Base-by-base conservation (phyloP, 1,284 basidiomycete genomes). In the Anthracocystis walkeri region DNA sequence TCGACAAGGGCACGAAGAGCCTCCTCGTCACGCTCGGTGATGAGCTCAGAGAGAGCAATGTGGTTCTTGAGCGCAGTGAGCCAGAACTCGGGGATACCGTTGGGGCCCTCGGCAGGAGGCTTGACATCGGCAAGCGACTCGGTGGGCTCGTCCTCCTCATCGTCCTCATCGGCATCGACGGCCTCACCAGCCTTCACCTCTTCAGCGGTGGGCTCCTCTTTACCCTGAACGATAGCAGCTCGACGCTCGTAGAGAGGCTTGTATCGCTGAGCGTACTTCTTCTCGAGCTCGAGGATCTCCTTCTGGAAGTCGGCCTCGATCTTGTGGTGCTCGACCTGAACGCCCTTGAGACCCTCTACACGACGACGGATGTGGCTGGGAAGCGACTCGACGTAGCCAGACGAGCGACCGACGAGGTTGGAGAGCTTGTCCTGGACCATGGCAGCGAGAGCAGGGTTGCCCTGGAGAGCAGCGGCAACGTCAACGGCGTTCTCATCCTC, bases 21-120 rank as follows among this genome's bases (percentile, higher is more conserved):
- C 64, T 88, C 91, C 73, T 92, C 93, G 86, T 98, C 96, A 60
- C 92, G 91, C 84, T 97, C 95, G 38, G 93, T 97, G 88, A 98
- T 95, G 83, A 95, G 89, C 61, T 95, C 94, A 51, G 90, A 89
- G 60, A 98, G 89, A 57, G 90, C 93, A 66, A 92, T 87, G 86
- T 97, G 94, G 87, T 97, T 98, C 82, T 93, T 91, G 75, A 98
- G 89, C 1, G 94, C 94, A 1, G 96, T 98, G 80, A 97, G 91
- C 96, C 96, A 99, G 89, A 98, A 98, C 84, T 97, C 92, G 69
- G 95, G 93, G 82, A 99, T 94, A 75, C 92, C 92, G 75, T 88
- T 87, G 60, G 86, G 76, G 33, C 84, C 84, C 21, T 83, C 82
- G 38, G 84, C 80, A 69, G 86, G 86, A 45, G 85, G 83, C 69